These are phyloP conservation scores for Fusarium anthophilum DNA, from an alignment of 2,329 filamentous ascomycete genomes.

Conservation along the genomic window DNA sequence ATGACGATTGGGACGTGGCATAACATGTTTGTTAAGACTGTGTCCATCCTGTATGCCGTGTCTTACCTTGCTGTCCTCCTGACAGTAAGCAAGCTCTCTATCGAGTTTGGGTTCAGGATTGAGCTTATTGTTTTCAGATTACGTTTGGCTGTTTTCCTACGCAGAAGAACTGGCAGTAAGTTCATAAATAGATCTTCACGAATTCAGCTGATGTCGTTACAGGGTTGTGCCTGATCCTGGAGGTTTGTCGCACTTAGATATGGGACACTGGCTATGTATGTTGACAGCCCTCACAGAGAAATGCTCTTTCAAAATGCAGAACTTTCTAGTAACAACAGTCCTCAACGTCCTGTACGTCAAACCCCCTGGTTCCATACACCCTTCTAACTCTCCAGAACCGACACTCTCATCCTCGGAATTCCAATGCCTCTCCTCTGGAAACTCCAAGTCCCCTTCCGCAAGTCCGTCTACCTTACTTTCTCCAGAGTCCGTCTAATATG, in stretches of 20 bases:
- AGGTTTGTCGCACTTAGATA: too few relatives aligned
- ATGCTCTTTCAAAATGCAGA: constrained; percentile 30
- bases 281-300: too few relatives aligned
- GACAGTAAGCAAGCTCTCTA: constrained; percentile 5
- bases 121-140: constrained; percentile 2
- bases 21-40: constrained; percentile 32
- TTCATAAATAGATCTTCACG: fast-evolving
- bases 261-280: too few relatives aligned
- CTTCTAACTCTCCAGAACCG: constrained; percentile 17
- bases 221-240: constrained; percentile 31
- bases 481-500: too few relatives aligned
- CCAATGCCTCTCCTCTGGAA: constrained; percentile 35
- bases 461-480: too few relatives aligned
- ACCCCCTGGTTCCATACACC: too few relatives aligned
- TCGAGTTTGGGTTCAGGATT: fast-evolving
- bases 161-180: constrained; percentile 37
- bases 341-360: constrained; percentile 27
- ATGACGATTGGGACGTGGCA: constrained; percentile 44
- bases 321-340: constrained; percentile 32
- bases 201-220: fast-evolving
- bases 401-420: constrained; percentile 29
- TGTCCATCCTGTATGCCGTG: neutral
- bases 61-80: constrained; percentile 34
- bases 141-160: constrained; percentile 37
- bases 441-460: constrained; percentile 33